Evolutionary conservation across 1,284 basidiomycete species (phyloP).

Genomic region (Termitomyces sp.): DNA sequence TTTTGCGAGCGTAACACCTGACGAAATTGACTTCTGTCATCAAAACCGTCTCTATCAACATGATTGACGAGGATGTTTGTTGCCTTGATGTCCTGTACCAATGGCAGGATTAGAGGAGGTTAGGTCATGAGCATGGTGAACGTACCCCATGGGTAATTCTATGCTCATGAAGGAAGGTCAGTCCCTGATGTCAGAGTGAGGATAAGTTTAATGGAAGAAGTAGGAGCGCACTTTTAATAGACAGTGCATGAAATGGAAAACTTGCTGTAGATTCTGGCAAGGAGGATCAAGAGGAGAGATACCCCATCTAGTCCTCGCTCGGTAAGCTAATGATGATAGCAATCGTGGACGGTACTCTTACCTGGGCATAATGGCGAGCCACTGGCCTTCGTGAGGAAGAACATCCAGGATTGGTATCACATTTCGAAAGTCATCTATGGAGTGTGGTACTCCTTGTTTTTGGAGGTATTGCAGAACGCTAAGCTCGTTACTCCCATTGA

Average conservation of each 20-base stretch:
- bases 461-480: slow-evolving; percentile 1
- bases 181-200: slow-evolving; percentile 10
- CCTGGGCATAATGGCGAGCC: background rate
- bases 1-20: slow-evolving; percentile 1
- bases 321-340: slow-evolving; percentile 18
- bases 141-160: slow-evolving; percentile 21
- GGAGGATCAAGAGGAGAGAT: background rate
- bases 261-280: background rate
- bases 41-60: background rate
- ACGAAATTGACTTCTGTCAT: background rate
- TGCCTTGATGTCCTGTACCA: background rate
- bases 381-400: slow-evolving; percentile 15
- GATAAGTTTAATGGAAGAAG: background rate
- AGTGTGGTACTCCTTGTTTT: background rate
- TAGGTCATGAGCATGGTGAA: background rate
- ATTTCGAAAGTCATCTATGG: background rate
- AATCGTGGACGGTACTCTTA: background rate
- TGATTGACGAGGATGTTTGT: slow-evolving; percentile 5
- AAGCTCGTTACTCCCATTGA: background rate
- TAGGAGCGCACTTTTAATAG: background rate
- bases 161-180: slow-evolving; percentile 19
- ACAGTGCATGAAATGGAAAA: slow-evolving; percentile 2
- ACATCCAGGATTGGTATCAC: slow-evolving; percentile 19
- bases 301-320: background rate
- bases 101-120: background rate